phyloP scores from a whole-genome alignment of 768 basidiomycete species.

The Exidia glandulosa region DNA sequence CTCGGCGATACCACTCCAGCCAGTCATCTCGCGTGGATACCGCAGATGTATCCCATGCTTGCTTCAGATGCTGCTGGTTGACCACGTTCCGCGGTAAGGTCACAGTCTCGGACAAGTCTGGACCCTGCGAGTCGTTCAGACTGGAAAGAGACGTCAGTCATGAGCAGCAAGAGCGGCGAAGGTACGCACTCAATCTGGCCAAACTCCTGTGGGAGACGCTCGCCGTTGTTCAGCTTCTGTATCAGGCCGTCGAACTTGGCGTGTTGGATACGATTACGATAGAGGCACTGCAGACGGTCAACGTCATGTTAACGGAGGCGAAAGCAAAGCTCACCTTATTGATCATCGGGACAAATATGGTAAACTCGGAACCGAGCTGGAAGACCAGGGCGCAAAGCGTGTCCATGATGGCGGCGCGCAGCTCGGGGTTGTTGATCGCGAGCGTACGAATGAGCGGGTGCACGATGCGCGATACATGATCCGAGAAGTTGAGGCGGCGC shows the following conservation, averaged over 20 bases:
- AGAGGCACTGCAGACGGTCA: conserved; percentile 44
- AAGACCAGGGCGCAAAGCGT: conserved; percentile 84
- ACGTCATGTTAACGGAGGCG: background rate
- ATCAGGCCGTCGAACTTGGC: conserved; percentile 81
- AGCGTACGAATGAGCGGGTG: conserved; percentile 89
- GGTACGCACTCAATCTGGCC: conserved; percentile 55
- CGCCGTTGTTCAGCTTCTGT: conserved; percentile 80
- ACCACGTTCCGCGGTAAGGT: conserved; percentile 83
- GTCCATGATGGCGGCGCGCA: conserved; percentile 82
- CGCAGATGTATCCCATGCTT: conserved; percentile 86
- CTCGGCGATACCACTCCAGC: conserved; percentile 88
- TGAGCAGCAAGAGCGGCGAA: background rate
- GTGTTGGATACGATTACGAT: conserved; percentile 68
- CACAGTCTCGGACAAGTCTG: conserved; percentile 63
- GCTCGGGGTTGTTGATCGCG: conserved; percentile 59
- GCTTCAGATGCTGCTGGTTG: conserved; percentile 94
- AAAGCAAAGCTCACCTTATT: conserved; percentile 56
- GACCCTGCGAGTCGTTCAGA: conserved; percentile 27
- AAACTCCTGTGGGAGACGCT: conserved; percentile 79
- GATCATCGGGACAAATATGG: conserved; percentile 94
- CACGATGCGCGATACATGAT: conserved; percentile 93
- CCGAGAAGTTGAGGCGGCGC: conserved; percentile 89
- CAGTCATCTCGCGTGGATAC: conserved; percentile 77
- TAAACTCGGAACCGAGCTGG: conserved; percentile 93
- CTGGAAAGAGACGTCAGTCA: conserved; percentile 17